Base-by-base conservation (phyloP, 768 basidiomycete genomes). In the Russula sp. region DNA sequence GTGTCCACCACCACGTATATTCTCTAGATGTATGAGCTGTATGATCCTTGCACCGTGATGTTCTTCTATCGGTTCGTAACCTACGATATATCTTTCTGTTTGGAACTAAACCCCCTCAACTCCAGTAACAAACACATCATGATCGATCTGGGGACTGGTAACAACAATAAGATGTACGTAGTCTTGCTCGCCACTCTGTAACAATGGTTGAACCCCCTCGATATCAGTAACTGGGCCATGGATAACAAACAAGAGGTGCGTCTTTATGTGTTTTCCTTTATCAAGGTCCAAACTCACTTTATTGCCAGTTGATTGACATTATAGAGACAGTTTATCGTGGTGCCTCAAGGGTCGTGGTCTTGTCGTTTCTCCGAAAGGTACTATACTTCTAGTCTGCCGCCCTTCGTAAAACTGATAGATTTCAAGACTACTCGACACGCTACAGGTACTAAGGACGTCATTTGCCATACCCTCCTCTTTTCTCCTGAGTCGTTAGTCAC, bases 111-210 rank as follows among this genome's bases (percentile, higher is more conserved):
- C 7, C n/a, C 30, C 32, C 20, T 28, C 59, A 66, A 69, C 68
- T 57, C 63, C 70, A 96, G 95, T 49, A 96, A 96, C 76, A 97
- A 98, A 74, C 97, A 98, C 74, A 98, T 98, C 78, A 98, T 98
- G 96, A 98, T 99, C 72, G 97, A 98, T 84, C 78, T 98, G 69
- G 95, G 94, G n/a, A 98, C 95, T 56, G 95, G 95, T 80, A 97
- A 98, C 77, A 98, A 98, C 78, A 98, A 98, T 78, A 98, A 98
- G 80, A 97, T 97, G 94, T 95, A 63, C 68, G 92, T 80, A 4
- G 52, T 46, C 14, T 24, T 36, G 14, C 51, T 55, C 36, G 32
- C 46, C 30, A 30, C 59, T 8, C 3, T 10, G 2, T 1, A 3
- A 24, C 44, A 28, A 48, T 22, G 40, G 48, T 53, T 68, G 52